Evolutionary conservation across 371 early-diverging fungal genomes (phyloP), one percentile per base, ranked within the genome.

Genomic region (Blakeslea trispora): DNA sequence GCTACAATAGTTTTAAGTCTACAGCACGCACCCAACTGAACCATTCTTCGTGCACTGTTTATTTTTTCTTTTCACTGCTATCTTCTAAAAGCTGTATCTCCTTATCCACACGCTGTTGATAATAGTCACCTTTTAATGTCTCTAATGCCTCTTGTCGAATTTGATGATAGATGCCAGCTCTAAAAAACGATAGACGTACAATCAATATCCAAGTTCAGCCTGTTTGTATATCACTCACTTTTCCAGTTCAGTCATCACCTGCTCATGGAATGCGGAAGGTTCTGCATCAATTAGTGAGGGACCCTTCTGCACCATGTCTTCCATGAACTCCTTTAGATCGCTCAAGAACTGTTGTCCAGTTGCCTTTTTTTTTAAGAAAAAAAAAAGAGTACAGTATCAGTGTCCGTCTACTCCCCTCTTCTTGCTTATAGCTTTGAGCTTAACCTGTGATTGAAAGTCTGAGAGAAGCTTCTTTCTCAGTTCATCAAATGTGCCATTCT

Each of bases 401-500:
- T 21, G 9, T 5, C 23, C 6, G 23, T 10, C 21, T 2, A 11
- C 13, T 45, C 10, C 8, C 23, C 13, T 23, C 6, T 19, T 14
- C n/a, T n/a, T n/a, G n/a, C n/a, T n/a, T 45, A 11, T 3, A 19
- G 24, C 6, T 2, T 8, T 41, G 8, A n/a, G 34, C 57, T 51
- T 64, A 28, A 72, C 73, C 18, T 57, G 52, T 15, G 58, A 45
- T 31, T 72, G 73, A 39, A 76, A 76, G 13, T 69, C 74, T 39
- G 63, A 48, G 32, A 73, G 55, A 22, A 73, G 48, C 14, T 61
- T 60, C 40, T 73, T 73, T 44, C 77, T 57, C 23, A 76, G 54
- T 22, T 64, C 64, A 34, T 73, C 77, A 67, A 76, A 76, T 3
- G 71, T 67, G 34, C 77, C 77, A 34, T 76, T 76, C 43, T 52